Percentiles rank a stretch among this genome's conserved stretches.
Conservation (phyloP, 1,139 yeast species). For the Entelexis paramagnoliae region DNA sequence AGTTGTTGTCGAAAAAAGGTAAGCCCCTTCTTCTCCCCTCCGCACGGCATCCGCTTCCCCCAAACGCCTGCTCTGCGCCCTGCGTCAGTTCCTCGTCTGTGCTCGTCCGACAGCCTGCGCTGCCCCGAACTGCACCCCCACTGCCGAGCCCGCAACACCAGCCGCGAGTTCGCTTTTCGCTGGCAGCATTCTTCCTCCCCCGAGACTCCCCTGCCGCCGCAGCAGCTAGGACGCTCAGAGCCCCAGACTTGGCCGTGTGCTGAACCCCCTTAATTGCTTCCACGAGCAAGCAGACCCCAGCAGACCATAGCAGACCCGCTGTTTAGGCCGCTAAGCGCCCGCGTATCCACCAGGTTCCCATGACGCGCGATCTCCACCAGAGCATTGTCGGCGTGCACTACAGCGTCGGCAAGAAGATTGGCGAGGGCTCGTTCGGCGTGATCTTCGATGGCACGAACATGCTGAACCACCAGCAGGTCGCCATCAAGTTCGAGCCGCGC, state of each 20-base stretch:
- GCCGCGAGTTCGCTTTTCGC: constrained; percentile 1
- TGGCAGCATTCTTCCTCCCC: background rate
- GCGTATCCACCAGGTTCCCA: too few species aligned
- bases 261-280: too few species aligned
- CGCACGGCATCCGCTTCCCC: constrained; percentile 2
- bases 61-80: background rate
- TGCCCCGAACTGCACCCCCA: background rate
- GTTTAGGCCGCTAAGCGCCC: too few species aligned
- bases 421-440: constrained; percentile 97
- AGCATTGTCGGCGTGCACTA: constrained; percentile 65
- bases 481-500: constrained; percentile 73
- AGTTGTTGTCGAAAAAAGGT: constrained; percentile 7
- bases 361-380: constrained; percentile 28
- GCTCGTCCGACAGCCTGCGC: constrained; percentile 1
- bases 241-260: too few species aligned
- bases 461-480: constrained; percentile 68
- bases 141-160: background rate
- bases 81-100: background rate
- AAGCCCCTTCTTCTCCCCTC: constrained; percentile 5
- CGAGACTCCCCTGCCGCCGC: background rate
- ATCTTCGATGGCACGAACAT: constrained; percentile 91
- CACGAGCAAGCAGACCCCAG: too few species aligned
- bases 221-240: background rate
- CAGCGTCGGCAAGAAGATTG: constrained; percentile 92
- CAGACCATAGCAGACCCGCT: too few species aligned